A percentile compares a stretch with the other conserved stretches of the same genome.
Evolutionary conservation across 164 flowering plant genomes (phyloP).

Genomic region (Cinnamomum micranthum): DNA sequence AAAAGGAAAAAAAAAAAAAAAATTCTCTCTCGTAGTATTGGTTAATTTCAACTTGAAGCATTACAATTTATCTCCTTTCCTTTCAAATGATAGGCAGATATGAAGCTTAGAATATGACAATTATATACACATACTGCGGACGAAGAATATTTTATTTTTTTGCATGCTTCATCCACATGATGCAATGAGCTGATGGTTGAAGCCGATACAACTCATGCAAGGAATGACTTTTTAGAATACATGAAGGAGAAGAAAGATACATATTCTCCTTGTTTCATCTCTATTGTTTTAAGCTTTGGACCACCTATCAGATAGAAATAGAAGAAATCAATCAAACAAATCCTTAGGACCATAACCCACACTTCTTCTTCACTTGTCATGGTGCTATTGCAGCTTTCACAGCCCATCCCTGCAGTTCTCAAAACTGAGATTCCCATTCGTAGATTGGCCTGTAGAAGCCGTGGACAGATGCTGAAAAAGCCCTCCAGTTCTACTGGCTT

Average conservation of each 20-base stretch:
- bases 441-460: slow-evolving; percentile 1
- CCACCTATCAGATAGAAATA: background rate
- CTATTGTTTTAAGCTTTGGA: slow-evolving; percentile 15
- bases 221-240: slow-evolving; percentile 6
- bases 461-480: slow-evolving; percentile 10
- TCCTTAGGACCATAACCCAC: background rate
- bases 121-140: no score
- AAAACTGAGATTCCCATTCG: slow-evolving; percentile 15
- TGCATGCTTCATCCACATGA: no score
- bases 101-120: no score
- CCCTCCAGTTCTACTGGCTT: slow-evolving; percentile 17
- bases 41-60: no score
- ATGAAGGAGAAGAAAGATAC: slow-evolving; percentile 39
- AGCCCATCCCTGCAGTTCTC: slow-evolving; percentile 7
- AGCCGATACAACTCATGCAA: background rate
- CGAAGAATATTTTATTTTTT: no score
- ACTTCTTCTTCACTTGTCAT: slow-evolving; percentile 7
- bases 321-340: background rate
- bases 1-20: no score
- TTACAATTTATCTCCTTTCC: no score
- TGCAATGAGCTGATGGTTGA: no score
- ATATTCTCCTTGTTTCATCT: slow-evolving; percentile 31
- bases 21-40: no score
- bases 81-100: no score
- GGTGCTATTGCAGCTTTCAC: slow-evolving; percentile 21